Base-by-base conservation (phyloP, 805 yeast species). In the Teunomyces barrocoloradensis region DNA sequence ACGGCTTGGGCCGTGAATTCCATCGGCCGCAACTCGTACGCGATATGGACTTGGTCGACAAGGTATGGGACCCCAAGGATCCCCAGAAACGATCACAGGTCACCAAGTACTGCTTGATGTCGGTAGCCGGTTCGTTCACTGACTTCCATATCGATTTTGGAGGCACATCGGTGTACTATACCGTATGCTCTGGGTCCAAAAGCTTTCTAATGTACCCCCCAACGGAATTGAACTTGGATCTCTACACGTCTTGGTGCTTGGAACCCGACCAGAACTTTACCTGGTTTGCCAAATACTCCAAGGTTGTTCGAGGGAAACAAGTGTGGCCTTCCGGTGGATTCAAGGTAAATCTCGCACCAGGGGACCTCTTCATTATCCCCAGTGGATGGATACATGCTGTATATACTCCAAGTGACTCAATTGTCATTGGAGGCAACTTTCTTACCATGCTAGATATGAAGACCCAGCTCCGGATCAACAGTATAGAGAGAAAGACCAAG, bases 341-440 rank as follows among this genome's bases (percentile, higher is more conserved):
- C 43, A 77, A 78, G 44, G 81, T 84, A 13, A 73, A 75, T 6
- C 58, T 86, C 17, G 45, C 53, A 0, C 66, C 79, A 1, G 95
- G 95, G 0, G 96, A 90, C 58, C 73, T 89, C 21, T 75, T 90
- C 65, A 73, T 89, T 11, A 84, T 90, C 15, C 97, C 97, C 3
- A 82, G 94, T 36, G 96, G 96, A 0, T 90, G 96, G 95, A 89
- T 90, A 43, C 97, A 90, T 64, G 83, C 94, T 0, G 97, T 90
- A 0, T 81, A 81, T 58, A 89, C 97, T 0, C 92, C 96, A 0
- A 68, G 70, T 12, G 96, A 90, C 60, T 80, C 95, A 0, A 67
- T 89, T 2, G 89, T 90, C 2, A 79, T 90, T 46, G 97, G 97
- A 2, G 97, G 97, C 0, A 90, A 90, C 61, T 90, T 84, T 61